Evolutionary conservation across 208 protist genomes (phyloP).

Genomic region (Angomonas deanei): DNA sequence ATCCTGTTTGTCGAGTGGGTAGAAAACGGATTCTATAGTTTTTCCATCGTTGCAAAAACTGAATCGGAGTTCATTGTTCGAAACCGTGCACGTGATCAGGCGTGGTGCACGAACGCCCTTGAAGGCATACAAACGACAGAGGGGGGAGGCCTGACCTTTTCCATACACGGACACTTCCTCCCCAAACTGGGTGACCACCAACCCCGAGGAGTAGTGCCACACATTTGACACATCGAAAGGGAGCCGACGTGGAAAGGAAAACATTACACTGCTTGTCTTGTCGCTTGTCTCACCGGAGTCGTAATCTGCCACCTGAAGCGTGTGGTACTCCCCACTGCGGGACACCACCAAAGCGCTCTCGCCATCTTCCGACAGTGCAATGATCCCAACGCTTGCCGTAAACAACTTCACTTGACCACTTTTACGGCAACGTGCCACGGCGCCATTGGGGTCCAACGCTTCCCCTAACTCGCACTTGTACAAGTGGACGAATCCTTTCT

Average conservation of each 20-base stretch:
- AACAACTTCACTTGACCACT: background rate
- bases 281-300: too few relatives aligned
- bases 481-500: background rate
- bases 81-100: background rate
- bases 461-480: too few relatives aligned
- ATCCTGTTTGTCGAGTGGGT: background rate
- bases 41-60: background rate
- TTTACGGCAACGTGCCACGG: too few relatives aligned
- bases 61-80: background rate
- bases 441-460: too few relatives aligned
- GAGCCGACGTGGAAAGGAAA: background rate
- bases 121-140: background rate
- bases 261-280: too few relatives aligned
- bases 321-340: background rate
- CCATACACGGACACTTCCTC: background rate
- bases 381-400: background rate
- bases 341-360: background rate
- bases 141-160: background rate
- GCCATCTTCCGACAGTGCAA: background rate
- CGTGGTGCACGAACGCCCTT: background rate
- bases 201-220: background rate
- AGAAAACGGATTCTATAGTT: background rate
- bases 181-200: background rate
- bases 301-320: too few relatives aligned
- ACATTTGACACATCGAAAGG: background rate